These are phyloP conservation scores for Termitomyces sp. DNA, from an alignment of 768 basidiomycete species.

Conservation along the genomic window DNA sequence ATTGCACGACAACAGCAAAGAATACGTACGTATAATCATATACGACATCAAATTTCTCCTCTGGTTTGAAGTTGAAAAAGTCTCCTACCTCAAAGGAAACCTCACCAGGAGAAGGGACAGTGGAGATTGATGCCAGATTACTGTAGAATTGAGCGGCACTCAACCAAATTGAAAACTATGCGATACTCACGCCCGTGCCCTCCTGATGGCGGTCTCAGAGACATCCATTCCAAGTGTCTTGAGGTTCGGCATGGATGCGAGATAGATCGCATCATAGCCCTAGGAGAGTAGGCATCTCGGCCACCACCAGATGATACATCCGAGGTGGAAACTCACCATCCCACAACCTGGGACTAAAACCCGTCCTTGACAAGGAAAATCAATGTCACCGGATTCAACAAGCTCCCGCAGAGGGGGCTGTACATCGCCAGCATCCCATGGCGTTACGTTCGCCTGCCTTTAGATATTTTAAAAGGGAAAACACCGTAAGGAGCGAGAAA, in stretches of 20 bases:
- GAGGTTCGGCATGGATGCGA: constrained; percentile 44
- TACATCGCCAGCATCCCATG: constrained; percentile 53
- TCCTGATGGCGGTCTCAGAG: constrained; percentile 44
- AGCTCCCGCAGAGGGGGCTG: constrained; percentile 53
- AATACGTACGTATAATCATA: constrained; percentile 58
- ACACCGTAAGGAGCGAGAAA: background rate
- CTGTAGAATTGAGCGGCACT: background rate
- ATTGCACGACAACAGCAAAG: background rate
- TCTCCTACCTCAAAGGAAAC: constrained; percentile 37
- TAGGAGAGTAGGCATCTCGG: constrained; percentile 17
- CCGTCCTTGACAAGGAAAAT: constrained; percentile 33
- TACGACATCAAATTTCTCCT: constrained; percentile 46
- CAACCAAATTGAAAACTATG: too few relatives aligned
- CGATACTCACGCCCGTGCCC: constrained; percentile 31
- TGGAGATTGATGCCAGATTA: background rate
- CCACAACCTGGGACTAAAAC: constrained; percentile 46
- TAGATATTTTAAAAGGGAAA: background rate
- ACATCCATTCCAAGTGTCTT: constrained; percentile 53
- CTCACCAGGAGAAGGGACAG: constrained; percentile 18
- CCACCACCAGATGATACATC: background rate
- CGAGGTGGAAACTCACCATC: constrained; percentile 18
- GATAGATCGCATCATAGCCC: constrained; percentile 58
- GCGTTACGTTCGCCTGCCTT: constrained; percentile 47
- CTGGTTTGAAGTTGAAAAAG: constrained; percentile 47
- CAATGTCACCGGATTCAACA: constrained; percentile 35